These are phyloP conservation scores for Logfia minima DNA, from an alignment of 129 eudicot species.

Conservation along the genomic window DNA sequence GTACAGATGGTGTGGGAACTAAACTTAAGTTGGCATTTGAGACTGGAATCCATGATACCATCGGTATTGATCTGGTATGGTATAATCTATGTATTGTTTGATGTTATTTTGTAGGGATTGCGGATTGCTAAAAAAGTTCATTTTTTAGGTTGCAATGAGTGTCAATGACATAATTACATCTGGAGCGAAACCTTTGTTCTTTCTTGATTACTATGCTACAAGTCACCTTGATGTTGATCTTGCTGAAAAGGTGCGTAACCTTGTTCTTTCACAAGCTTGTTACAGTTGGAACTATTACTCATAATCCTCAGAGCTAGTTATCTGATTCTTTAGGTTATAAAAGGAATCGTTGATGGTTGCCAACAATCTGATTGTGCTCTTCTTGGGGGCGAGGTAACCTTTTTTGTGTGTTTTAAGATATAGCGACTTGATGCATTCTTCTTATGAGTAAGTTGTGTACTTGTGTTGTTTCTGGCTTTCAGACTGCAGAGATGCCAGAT, in stretches of 20 bases:
- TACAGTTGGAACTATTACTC: background rate
- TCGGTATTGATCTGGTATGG: slow-evolving; percentile 92
- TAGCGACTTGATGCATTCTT: background rate
- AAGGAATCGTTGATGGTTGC: slow-evolving; percentile 88
- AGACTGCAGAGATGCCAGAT: slow-evolving; percentile 99
- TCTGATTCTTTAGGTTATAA: slow-evolving; percentile 58
- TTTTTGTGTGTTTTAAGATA: background rate
- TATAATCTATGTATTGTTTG: slow-evolving; percentile 18
- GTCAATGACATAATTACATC: slow-evolving; percentile 97
- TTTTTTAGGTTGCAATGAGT: slow-evolving; percentile 91
- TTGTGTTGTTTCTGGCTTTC: slow-evolving; percentile 28
- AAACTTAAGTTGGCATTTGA: slow-evolving; percentile 96
- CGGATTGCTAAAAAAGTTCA: background rate
- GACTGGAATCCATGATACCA: slow-evolving; percentile 83
- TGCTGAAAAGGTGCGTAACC: slow-evolving; percentile 68
- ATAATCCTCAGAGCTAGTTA: background rate
- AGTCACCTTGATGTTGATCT: slow-evolving; percentile 94
- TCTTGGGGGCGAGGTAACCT: slow-evolving; percentile 79
- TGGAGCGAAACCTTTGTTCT: slow-evolving; percentile 93
- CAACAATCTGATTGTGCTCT: slow-evolving; percentile 78
- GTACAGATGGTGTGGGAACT: slow-evolving; percentile 99
- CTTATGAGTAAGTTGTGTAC: background rate
- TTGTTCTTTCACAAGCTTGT: background rate
- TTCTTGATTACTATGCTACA: slow-evolving; percentile 95
- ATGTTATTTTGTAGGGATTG: background rate